A percentile compares a stretch with the other conserved stretches of the same genome.
Conservation (phyloP, 192 early-diverging fungal genomes). For the Gamsiella multidivaricata region DNA sequence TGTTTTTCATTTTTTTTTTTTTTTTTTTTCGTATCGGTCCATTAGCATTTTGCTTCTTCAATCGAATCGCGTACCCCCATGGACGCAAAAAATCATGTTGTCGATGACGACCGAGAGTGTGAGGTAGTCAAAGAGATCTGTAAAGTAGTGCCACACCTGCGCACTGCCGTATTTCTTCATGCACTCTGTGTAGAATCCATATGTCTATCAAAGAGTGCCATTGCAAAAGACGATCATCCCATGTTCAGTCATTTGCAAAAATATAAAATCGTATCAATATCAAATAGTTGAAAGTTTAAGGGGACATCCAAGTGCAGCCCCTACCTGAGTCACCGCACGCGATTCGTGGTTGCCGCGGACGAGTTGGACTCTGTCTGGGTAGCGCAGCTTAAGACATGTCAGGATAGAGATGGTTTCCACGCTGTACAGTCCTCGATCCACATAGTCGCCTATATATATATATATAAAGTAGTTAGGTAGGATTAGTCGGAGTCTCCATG, state of each 20-base stretch:
- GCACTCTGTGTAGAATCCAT: constrained; percentile 95
- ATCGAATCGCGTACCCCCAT: constrained; percentile 75
- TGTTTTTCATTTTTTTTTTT: background rate
- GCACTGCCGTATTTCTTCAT: constrained; percentile 87
- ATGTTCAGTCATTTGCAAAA: too few species aligned
- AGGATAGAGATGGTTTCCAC: constrained; percentile 94
- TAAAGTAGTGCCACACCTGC: constrained; percentile 92
- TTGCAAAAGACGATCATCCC: too few species aligned
- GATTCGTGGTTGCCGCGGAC: constrained; percentile 97
- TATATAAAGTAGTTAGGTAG: background rate
- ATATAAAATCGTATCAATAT: too few species aligned
- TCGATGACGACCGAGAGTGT: constrained; percentile 90
- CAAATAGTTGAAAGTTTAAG: too few species aligned
- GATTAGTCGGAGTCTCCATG: too few species aligned
- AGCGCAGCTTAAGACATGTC: constrained; percentile 88
- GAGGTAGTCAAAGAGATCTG: constrained; percentile 94
- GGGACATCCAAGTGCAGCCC: background rate
- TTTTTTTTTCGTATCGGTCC: background rate
- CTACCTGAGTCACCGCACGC: constrained; percentile 88
- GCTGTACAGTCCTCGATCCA: constrained; percentile 86
- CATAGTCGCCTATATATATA: constrained; percentile 78
- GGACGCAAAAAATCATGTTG: constrained; percentile 92
- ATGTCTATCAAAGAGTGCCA: constrained; percentile 76
- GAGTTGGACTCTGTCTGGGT: constrained; percentile 88
- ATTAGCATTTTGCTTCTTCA: background rate